Base-by-base conservation (phyloP, 2,329 filamentous ascomycete genomes). In the Aspergillus carbonarius region DNA sequence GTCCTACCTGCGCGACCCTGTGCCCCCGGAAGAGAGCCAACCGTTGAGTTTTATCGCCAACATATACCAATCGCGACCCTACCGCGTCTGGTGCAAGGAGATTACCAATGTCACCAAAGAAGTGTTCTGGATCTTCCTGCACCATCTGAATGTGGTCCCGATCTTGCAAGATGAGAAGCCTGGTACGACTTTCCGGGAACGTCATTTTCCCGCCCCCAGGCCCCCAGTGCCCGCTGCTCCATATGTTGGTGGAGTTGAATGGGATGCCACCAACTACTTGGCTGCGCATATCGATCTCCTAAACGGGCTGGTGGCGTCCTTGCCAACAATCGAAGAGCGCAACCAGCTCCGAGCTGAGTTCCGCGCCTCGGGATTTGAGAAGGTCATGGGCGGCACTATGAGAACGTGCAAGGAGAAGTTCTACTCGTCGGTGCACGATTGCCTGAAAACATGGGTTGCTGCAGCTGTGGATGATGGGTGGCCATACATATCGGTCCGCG, bases 101-200 rank as follows among this genome's bases (percentile, higher is more conserved):
- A 87, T 93, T 17, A 88, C 88, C 60, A 93, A 90, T 68, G 93
- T 98, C 49, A 96, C 93, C 42, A 97, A 97, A 75, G 93, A 99
- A 74, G 93, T 98, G 27, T 99, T 99, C 73, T 99, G 93, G 93
- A 98, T 98, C 72, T 99, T 98, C 78, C 82, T 98, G 55, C 93
- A 98, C 76, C 90, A 96, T 66, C 82, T 96, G 58, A 98, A 98
- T 68, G 88, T 97, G 47, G 84, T 98, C 37, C 83, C 91, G 32
- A 66, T 77, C 56, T 61, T 70, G 54, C 69, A 75, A 48, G 64
- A 70, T 23, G 70, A 72, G 5, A 69, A 74, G 32, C 25, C 70
- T 56, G 63, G 66, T 48, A 76, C 66, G 56, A 69, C 67, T 25
- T 77, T 74, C 58, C 70, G 74, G 27, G 76, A 81, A 81, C 49